Conservation (phyloP, 139 green algal genomes). For the Chlamydomonas sp. region DNA sequence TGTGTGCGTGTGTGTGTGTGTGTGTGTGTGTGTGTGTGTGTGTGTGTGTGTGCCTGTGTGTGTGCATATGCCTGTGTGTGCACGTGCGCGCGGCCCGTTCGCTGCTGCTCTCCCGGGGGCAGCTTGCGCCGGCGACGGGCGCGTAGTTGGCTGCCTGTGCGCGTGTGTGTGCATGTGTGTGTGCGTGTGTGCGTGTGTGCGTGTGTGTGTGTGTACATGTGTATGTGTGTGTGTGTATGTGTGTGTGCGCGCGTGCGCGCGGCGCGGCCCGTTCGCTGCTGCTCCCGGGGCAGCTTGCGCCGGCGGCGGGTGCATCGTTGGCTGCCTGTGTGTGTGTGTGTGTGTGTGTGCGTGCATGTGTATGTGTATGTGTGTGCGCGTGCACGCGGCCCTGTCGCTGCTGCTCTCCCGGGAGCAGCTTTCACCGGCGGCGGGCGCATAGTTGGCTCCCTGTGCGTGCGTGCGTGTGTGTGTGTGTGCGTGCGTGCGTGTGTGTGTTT, state of each 20-base stretch:
- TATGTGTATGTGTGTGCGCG: background rate
- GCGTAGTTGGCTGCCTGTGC: no score
- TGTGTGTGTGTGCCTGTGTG: conserved; percentile 7
- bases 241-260: background rate
- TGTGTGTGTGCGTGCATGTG: background rate
- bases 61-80: background rate
- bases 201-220: background rate
- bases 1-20: background rate
- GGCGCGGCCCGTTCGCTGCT: no score
- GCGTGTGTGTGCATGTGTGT: conserved; percentile 7
- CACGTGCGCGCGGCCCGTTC: no score
- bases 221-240: conserved; percentile 4
- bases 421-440: no score
- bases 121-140: no score
- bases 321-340: background rate
- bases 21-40: conserved; percentile 7
- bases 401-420: no score
- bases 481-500: conserved; percentile 13
- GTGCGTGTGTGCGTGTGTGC: conserved; percentile 13
- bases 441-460: background rate
- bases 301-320: no score
- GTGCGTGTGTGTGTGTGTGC: conserved; percentile 14
- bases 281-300: no score
- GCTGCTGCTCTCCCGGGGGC: no score
- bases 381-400: no score